phyloP scores from a whole-genome alignment of 331 rosid genomes.

The Dryas integrifolia region DNA sequence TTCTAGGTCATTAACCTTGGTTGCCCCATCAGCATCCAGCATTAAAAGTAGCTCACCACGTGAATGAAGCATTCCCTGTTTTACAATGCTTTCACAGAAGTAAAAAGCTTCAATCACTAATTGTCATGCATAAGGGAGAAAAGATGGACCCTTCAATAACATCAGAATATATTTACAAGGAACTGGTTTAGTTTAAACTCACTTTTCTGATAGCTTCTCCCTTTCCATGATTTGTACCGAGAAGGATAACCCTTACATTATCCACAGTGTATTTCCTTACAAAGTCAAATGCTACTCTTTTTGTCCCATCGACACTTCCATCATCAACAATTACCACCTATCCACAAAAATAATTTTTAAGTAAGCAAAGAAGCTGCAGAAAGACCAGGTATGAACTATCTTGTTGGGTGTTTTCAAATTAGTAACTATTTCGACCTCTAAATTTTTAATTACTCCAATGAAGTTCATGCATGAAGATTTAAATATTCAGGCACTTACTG shows the following conservation, averaged over 20 bases:
- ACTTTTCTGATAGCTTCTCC: conserved; percentile 99
- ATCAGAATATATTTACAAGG: conserved; percentile 17
- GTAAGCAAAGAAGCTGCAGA: conserved; percentile 3
- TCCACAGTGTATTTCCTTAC: conserved; percentile 79
- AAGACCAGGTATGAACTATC: not conserved
- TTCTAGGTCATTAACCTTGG: conserved; percentile 77
- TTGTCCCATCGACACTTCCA: conserved; percentile 90
- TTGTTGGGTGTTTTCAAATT: not conserved
- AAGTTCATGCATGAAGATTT: not conserved
- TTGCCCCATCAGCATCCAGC: conserved; percentile 99
- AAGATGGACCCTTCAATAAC: conserved; percentile 10
- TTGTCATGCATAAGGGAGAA: conserved; percentile 2
- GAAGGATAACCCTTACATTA: conserved; percentile 79
- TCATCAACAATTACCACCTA: conserved; percentile 89
- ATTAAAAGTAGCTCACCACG: conserved; percentile 95
- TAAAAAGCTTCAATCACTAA: conserved; percentile 62
- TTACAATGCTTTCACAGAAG: conserved; percentile 70
- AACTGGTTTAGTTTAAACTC: conserved; percentile 51
- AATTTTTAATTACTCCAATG: not conserved
- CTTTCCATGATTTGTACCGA: conserved; percentile 89
- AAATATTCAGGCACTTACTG: not conserved
- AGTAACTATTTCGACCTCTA: not conserved
- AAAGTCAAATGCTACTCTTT: conserved; percentile 80
- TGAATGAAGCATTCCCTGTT: conserved; percentile 98
- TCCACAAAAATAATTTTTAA: conserved; percentile 24